A percentile compares a stretch with the other conserved stretches of the same genome.
Conservation (phyloP, 108 stramenopile species). For the Licmophora abbreviata region DNA sequence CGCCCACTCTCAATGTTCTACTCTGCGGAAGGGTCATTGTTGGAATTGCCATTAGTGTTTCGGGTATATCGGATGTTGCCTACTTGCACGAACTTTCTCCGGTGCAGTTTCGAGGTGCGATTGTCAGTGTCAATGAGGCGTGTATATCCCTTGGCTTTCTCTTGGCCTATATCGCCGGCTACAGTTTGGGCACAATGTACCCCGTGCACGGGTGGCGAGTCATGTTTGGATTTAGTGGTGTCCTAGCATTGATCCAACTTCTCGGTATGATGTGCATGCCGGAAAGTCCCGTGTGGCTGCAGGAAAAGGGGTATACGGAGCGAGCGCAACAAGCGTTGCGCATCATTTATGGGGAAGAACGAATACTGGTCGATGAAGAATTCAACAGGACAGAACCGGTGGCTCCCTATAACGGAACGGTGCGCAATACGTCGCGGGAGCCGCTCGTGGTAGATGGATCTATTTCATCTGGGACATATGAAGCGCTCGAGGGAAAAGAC, state of each 20-base stretch:
- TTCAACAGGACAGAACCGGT: too few species aligned
- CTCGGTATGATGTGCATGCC: slow-evolving; percentile 60
- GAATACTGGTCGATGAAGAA: too few species aligned
- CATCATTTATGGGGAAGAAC: slow-evolving; percentile 17
- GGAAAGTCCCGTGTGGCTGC: slow-evolving; percentile 64
- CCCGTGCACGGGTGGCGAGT: slow-evolving; percentile 37
- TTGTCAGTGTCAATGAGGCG: slow-evolving; percentile 70
- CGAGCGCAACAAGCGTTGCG: slow-evolving; percentile 21
- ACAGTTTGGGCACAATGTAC: slow-evolving; percentile 13
- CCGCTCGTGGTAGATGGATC: too few species aligned
- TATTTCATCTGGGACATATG: too few species aligned
- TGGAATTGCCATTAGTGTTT: slow-evolving; percentile 61
- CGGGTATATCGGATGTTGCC: slow-evolving; percentile 61
- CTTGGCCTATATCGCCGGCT: slow-evolving; percentile 43
- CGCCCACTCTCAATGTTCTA: slow-evolving; percentile 19
- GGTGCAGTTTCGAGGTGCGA: slow-evolving; percentile 46
- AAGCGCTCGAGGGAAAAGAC: too few species aligned
- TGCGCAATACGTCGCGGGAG: too few species aligned
- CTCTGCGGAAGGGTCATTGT: slow-evolving; percentile 51
- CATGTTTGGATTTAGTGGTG: slow-evolving; percentile 49
- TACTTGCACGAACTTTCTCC: slow-evolving; percentile 68
- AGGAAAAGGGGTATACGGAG: slow-evolving; percentile 22
- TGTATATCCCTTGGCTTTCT: slow-evolving; percentile 69
- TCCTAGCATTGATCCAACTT: slow-evolving; percentile 53
- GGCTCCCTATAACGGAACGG: too few species aligned